A percentile compares a stretch with the other conserved stretches of the same genome.
Evolutionary conservation across 306 rosid genomes (phyloP).

Genomic region (Rubus idaeus): DNA sequence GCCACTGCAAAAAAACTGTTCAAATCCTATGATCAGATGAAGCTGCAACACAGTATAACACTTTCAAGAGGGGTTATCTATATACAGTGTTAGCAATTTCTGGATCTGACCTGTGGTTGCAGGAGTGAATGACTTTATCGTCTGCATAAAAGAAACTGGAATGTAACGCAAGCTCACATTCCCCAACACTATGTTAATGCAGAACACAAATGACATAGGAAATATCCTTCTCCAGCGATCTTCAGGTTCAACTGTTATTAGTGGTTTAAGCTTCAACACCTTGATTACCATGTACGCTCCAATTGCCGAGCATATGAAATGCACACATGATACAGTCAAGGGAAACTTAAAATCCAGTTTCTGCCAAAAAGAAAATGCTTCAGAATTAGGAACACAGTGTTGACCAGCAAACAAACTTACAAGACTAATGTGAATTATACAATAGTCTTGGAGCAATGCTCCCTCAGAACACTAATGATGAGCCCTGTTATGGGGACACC

Average conservation of each 20-base stretch:
- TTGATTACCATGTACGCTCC: constrained; percentile 80
- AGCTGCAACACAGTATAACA: constrained; percentile 11
- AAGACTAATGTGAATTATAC: neutral
- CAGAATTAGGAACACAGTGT: neutral
- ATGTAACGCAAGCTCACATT: constrained; percentile 94
- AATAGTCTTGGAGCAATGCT: no score
- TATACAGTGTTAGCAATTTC: neutral
- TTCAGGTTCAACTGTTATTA: constrained; percentile 78
- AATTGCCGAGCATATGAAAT: constrained; percentile 88
- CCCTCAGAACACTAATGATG: no score
- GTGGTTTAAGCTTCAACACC: constrained; percentile 84
- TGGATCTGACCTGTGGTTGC: constrained; percentile 81
- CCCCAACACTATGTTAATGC: constrained; percentile 92
- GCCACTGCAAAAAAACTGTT: constrained; percentile 90
- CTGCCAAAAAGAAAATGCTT: constrained; percentile 38
- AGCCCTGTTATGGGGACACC: no score
- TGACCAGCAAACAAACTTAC: neutral
- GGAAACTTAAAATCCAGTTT: constrained; percentile 99
- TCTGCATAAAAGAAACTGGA: constrained; percentile 99
- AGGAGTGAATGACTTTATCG: constrained; percentile 95
- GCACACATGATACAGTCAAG: constrained; percentile 78
- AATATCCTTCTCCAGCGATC: constrained; percentile 97
- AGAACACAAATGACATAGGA: constrained; percentile 98
- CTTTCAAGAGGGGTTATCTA: constrained; percentile 4
- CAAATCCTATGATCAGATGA: constrained; percentile 37